A percentile compares a stretch with the other conserved stretches of the same genome.
Conservation (phyloP, 495 filamentous ascomycete genomes). For the Aspergillus conjunctus region DNA sequence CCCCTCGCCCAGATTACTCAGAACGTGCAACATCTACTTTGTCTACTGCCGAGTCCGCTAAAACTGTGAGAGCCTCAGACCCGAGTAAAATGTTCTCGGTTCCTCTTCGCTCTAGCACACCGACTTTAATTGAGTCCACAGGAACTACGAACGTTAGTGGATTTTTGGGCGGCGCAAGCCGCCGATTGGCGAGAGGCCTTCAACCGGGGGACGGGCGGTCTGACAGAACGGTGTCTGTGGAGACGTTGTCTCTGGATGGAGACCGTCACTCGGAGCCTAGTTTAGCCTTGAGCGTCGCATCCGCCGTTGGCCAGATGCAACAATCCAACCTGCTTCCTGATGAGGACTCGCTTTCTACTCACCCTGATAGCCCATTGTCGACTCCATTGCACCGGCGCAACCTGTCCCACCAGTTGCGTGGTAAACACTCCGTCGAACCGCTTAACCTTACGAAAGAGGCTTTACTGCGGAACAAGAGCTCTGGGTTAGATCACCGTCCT, state of each 20-base stretch:
- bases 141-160: conserved; percentile 53
- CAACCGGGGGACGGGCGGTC: conserved; percentile 50
- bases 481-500: conserved; percentile 34
- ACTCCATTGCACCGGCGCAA: conserved; percentile 38
- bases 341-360: conserved; percentile 20
- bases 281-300: conserved; percentile 60
- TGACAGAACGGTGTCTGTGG: conserved; percentile 57
- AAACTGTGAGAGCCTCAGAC: conserved; percentile 56
- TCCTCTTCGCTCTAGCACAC: conserved; percentile 43
- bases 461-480: conserved; percentile 38
- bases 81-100: conserved; percentile 30
- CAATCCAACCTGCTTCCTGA: conserved; percentile 50
- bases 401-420: conserved; percentile 41
- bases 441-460: conserved; percentile 48
- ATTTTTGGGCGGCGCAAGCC: conserved; percentile 58
- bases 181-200: conserved; percentile 52
- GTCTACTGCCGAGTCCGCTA: conserved; percentile 63
- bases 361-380: conserved; percentile 23
- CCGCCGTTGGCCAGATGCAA: conserved; percentile 65
- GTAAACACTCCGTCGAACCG: conserved; percentile 45
- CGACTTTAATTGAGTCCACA: conserved; percentile 51
- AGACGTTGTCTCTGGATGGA: conserved; percentile 55
- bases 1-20: conserved; percentile 45
- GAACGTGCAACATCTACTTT: conserved; percentile 58
- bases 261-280: conserved; percentile 67